phyloP scores from a whole-genome alignment of 2,329 filamentous ascomycete species.

The Pezicula neosporulosa region DNA sequence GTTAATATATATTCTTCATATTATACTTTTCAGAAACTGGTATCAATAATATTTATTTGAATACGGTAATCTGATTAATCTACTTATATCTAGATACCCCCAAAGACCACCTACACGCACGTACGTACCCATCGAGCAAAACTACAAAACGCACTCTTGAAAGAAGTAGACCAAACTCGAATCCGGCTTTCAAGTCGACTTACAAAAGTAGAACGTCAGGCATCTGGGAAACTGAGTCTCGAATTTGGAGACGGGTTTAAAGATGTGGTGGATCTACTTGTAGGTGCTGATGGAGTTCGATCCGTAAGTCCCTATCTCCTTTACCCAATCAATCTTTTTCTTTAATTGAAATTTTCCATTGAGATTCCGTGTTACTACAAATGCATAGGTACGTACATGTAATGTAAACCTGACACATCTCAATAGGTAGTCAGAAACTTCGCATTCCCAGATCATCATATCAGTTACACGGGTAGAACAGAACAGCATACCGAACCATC shows the following conservation, averaged over 20 bases:
- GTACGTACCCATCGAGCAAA: constrained; percentile 1
- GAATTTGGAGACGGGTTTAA: background rate
- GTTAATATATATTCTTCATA: no score
- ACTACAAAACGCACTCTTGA: background rate
- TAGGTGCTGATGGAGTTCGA: constrained; percentile 1
- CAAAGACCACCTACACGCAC: background rate
- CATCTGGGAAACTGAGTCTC: background rate
- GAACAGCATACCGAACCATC: background rate
- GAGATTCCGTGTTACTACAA: no score
- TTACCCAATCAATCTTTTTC: no score
- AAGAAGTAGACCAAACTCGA: constrained; percentile 1
- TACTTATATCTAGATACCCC: background rate
- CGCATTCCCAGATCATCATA: background rate
- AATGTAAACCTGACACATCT: background rate
- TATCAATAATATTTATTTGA: no score
- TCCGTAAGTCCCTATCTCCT: background rate
- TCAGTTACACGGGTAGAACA: background rate
- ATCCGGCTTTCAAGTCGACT: constrained; percentile 1
- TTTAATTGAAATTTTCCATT: no score
- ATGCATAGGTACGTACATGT: background rate
- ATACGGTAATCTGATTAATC: no score
- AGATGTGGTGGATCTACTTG: background rate
- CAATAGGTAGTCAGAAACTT: constrained; percentile 1
- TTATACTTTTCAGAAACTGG: no score
- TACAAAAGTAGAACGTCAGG: background rate